A percentile compares a stretch with the other conserved stretches of the same genome.
Evolutionary conservation across 1,284 basidiomycete species (phyloP).

Genomic region (Stygiomarasmius scandens): DNA sequence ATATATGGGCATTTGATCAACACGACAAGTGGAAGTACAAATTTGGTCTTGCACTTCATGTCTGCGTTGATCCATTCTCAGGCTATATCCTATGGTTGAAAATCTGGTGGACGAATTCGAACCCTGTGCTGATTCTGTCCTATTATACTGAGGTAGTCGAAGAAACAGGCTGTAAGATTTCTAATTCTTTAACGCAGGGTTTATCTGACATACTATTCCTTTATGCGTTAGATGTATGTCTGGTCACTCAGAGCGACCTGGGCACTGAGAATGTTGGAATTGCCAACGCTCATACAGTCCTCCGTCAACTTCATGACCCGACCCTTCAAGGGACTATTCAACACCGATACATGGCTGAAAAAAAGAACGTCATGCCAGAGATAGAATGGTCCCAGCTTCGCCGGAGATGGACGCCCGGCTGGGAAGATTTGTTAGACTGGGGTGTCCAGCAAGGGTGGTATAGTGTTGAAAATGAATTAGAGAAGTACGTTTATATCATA

Average conservation of each 20-base stretch:
- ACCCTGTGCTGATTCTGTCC: constrained; percentile 37
- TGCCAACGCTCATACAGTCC: constrained; percentile 38
- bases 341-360: constrained; percentile 33
- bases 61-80: constrained; percentile 34
- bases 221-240: constrained; percentile 27
- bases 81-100: constrained; percentile 36
- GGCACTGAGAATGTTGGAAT: constrained; percentile 40
- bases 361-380: constrained; percentile 40
- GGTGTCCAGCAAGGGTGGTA: constrained; percentile 36
- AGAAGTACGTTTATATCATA: constrained; percentile 27
- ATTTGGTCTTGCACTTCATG: constrained; percentile 40
- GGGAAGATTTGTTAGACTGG: constrained; percentile 34
- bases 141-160: constrained; percentile 26
- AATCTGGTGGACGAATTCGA: constrained; percentile 45
- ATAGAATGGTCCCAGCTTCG: constrained; percentile 34
- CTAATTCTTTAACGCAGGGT: not conserved
- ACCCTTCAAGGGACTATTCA: constrained; percentile 34
- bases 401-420: constrained; percentile 31
- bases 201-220: constrained; percentile 22
- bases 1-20: constrained; percentile 35
- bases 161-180: constrained; percentile 9
- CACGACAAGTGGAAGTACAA: constrained; percentile 43
- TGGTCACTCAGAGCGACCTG: constrained; percentile 41
- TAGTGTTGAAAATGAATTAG: constrained; percentile 25
- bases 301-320: constrained; percentile 36